phyloP scores from a whole-genome alignment of 345 rosid species.

The Citrus maxima region DNA sequence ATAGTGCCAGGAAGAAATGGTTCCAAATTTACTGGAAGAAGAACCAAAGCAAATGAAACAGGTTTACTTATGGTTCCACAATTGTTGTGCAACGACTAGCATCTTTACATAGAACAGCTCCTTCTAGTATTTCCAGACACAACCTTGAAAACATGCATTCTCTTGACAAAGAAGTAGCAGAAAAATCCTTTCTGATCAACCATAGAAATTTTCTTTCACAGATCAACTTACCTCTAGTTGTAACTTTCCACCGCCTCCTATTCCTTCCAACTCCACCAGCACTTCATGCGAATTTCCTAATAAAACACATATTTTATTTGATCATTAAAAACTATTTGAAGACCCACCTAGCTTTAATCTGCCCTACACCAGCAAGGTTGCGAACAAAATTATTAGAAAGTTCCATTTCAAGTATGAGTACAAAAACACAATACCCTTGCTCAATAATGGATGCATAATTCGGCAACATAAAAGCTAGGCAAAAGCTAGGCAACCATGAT shows the following conservation, averaged over 20 bases:
- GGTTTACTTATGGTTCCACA: background rate
- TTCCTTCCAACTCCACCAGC: constrained; percentile 85
- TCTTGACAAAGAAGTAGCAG: background rate
- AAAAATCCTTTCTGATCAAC: background rate
- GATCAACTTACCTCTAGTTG: constrained; percentile 65
- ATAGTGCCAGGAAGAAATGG: background rate
- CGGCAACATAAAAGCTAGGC: background rate
- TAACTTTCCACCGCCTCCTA: constrained; percentile 93
- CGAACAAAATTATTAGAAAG: background rate
- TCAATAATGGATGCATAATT: background rate
- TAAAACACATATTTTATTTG: constrained; percentile 15
- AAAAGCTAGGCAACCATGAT: background rate
- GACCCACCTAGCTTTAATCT: background rate
- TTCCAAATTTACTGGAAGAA: background rate
- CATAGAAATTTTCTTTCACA: constrained; percentile 2
- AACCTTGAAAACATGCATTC: background rate
- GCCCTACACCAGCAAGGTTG: background rate
- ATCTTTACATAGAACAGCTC: background rate
- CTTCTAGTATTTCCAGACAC: background rate
- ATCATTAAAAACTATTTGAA: constrained; percentile 2
- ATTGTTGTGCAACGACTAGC: background rate
- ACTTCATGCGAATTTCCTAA: constrained; percentile 69
- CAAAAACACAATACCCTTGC: background rate
- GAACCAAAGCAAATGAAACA: background rate
- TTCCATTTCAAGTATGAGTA: background rate